Conservation (phyloP, 306 rosid genomes). For the barrel medic (Medicago truncatula) region MtrunA17r5.0-ANR NC_053042.1:35954001-35954500, state of each 20-base stretch:
- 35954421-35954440: neutral
- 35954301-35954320: constrained; percentile 17
- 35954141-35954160: constrained; percentile 24
- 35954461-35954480: constrained; percentile 25
- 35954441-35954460: constrained; percentile 32
- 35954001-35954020: too few relatives aligned
- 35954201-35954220: constrained; percentile 28
- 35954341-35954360: neutral
- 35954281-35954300: neutral
- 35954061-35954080: neutral
- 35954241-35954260: constrained; percentile 4
- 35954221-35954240: constrained; percentile 32
- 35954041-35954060: neutral
- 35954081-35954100: constrained; percentile 29
- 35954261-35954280: too few relatives aligned
- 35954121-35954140: constrained; percentile 8
- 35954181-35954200: constrained; percentile 38
- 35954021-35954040: neutral
- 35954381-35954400: constrained; percentile 35
- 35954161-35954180: constrained; percentile 27
- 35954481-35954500: neutral
- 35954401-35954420: constrained; percentile 39
- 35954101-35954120: constrained; percentile 46
- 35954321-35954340: neutral
- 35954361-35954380: constrained; percentile 5